Evolutionary conservation across 2,329 filamentous ascomycete species (phyloP).

Genomic region (Colletotrichum kahawae): DNA sequence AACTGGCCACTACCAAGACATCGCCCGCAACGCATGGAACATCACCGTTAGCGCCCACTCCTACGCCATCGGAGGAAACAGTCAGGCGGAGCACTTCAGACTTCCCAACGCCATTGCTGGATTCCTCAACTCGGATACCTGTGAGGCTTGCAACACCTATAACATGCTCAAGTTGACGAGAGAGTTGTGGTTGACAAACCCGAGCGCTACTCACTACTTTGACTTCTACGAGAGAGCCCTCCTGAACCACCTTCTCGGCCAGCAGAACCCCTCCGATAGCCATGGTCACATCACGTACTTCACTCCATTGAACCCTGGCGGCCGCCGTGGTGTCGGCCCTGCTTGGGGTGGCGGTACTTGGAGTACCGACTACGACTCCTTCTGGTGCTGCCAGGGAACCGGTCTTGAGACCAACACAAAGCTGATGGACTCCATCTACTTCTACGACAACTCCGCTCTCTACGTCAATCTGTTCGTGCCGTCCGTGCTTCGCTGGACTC

Average conservation of each 20-base stretch:
- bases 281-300: constrained; percentile 61
- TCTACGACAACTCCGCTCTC: constrained; percentile 42
- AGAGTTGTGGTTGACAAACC: constrained; percentile 52
- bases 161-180: constrained; percentile 63
- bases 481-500: constrained; percentile 48
- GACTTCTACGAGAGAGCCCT: constrained; percentile 58
- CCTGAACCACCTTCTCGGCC: constrained; percentile 55
- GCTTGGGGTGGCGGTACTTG: constrained; percentile 60
- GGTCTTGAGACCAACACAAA: constrained; percentile 60
- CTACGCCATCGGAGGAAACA: constrained; percentile 60
- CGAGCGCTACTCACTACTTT: constrained; percentile 47
- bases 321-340: constrained; percentile 52
- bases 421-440: constrained; percentile 58
- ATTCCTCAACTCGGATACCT: constrained; percentile 50
- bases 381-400: constrained; percentile 61
- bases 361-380: constrained; percentile 57
- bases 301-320: constrained; percentile 53
- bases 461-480: constrained; percentile 57
- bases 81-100: constrained; percentile 57
- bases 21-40: constrained; percentile 55
- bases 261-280: constrained; percentile 45
- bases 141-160: constrained; percentile 59
- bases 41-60: constrained; percentile 50
- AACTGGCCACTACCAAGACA: constrained; percentile 46
- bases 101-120: constrained; percentile 48